Conservation (phyloP, 352 stramenopile species). For the Pseudoperonospora humuli region DNA sequence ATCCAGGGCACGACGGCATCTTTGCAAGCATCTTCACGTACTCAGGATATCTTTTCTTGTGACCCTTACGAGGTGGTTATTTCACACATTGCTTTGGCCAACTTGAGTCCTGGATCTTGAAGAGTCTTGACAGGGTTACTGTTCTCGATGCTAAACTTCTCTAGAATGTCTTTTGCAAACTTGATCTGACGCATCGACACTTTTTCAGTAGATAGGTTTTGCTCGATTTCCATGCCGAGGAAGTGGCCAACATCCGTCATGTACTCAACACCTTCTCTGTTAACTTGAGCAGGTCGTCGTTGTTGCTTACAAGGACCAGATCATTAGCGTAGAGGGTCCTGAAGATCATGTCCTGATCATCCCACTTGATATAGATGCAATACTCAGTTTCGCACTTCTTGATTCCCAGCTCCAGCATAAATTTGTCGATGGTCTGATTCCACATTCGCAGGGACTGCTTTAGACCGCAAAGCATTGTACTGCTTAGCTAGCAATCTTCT, state of each 20-base stretch:
- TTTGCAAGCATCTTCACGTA: no score
- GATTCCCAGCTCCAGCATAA: neutral
- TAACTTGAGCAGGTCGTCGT: neutral
- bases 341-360: neutral
- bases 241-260: neutral
- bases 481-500: no score
- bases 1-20: no score
- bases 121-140: neutral
- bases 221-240: neutral
- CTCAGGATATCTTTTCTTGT: no score
- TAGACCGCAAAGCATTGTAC: no score
- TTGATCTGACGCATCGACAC: neutral
- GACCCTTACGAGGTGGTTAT: no score
- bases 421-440: neutral
- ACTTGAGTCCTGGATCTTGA: neutral
- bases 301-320: neutral
- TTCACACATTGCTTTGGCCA: neutral
- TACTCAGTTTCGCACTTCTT: neutral
- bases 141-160: neutral
- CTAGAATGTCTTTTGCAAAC: neutral
- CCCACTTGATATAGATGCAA: neutral
- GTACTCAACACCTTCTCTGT: neutral
- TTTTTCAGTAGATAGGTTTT: neutral
- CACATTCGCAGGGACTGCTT: neutral
- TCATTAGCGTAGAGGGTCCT: neutral